Percentiles rank a stretch among this genome's conserved stretches.
Conservation (phyloP, 106 monocot genomes). For the Phalaenopsis equestris region DNA sequence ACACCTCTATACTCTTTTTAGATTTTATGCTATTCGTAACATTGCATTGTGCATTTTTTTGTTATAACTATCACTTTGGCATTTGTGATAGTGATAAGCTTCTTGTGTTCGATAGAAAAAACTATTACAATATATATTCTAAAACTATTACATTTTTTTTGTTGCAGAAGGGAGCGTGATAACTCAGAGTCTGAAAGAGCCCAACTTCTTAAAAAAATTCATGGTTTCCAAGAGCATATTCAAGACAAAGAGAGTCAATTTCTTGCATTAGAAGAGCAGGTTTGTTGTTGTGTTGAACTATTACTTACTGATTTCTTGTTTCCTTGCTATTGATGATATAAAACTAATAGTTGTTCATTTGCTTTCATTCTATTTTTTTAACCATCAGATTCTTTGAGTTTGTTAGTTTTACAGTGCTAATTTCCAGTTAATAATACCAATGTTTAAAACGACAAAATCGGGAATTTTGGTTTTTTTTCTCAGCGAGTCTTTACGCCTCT, state of each 20-base stretch:
- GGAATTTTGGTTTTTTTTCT: too few relatives aligned
- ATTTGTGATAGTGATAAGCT: neutral
- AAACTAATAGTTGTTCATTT: neutral
- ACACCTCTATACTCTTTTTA: neutral
- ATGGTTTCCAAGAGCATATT: constrained; percentile 79
- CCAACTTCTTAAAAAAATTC: constrained; percentile 71
- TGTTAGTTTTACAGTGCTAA: neutral
- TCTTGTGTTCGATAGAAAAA: neutral
- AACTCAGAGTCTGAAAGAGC: constrained; percentile 77
- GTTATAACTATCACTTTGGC: neutral
- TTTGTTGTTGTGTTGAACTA: constrained; percentile 10
- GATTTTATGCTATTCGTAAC: neutral
- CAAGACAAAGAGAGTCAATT: constrained; percentile 66
- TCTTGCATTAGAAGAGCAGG: constrained; percentile 83
- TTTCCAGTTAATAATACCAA: neutral
- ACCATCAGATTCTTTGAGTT: neutral
- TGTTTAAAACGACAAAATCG: too few relatives aligned
- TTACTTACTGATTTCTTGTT: neutral
- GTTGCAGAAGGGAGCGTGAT: constrained; percentile 84
- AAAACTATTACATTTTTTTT: constrained; percentile 2
- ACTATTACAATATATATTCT: neutral
- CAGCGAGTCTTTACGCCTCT: too few relatives aligned
- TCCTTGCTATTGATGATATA: neutral
- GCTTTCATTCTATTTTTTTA: neutral
- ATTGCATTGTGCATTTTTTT: neutral